phyloP scores from a whole-genome alignment of 2,329 filamentous ascomycete genomes.

The Penicillium olsonii region DNA sequence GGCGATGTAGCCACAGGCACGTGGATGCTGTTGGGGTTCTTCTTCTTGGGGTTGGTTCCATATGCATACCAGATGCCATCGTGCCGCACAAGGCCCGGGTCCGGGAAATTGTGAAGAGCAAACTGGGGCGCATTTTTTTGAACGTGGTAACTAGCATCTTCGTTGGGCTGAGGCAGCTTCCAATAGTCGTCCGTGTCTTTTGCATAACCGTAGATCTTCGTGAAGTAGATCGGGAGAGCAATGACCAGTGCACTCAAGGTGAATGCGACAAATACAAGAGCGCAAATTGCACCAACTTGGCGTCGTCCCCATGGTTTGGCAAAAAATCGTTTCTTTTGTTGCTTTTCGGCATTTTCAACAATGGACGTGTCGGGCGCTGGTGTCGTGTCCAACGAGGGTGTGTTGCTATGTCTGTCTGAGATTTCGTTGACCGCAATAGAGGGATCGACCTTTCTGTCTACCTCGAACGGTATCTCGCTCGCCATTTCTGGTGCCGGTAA shows the following conservation, averaged over 20 bases:
- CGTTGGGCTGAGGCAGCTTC: constrained; percentile 3
- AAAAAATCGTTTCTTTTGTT: constrained; percentile 10
- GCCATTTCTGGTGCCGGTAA: background rate
- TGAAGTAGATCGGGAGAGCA: constrained; percentile 24
- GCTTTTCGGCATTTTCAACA: background rate
- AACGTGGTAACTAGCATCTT: constrained; percentile 21
- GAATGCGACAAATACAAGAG: constrained; percentile 10
- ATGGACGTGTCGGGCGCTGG: background rate
- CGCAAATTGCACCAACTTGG: constrained; percentile 10
- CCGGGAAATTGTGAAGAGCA: constrained; percentile 31
- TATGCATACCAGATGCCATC: constrained; percentile 39
- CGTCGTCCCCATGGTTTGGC: constrained; percentile 17
- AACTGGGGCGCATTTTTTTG: constrained; percentile 22
- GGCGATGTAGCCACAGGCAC: constrained; percentile 56
- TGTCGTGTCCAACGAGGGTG: background rate
- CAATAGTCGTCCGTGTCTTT: constrained; percentile 6
- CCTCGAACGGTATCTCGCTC: background rate
- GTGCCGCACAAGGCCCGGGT: constrained; percentile 31
- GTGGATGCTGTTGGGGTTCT: constrained; percentile 32
- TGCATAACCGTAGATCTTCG: background rate
- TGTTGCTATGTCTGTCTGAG: background rate
- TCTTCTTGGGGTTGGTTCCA: constrained; percentile 28
- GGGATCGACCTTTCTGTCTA: background rate
- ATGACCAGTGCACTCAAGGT: constrained; percentile 21
- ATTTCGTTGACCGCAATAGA: background rate